phyloP scores from a whole-genome alignment of 2,329 filamentous ascomycete species.

The Esteya vermicola region DNA sequence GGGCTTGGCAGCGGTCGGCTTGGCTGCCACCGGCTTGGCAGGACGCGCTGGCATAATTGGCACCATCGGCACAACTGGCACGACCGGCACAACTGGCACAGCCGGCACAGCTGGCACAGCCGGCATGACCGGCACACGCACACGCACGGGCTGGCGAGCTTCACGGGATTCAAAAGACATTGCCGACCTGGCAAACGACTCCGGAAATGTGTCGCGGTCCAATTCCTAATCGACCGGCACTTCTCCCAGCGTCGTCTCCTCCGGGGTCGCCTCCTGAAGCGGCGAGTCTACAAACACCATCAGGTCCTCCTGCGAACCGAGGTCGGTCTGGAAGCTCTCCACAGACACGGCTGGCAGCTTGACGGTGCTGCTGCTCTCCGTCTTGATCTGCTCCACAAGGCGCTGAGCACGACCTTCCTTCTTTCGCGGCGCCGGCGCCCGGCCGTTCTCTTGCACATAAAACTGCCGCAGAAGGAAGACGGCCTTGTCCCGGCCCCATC shows the following conservation, averaged over 20 bases:
- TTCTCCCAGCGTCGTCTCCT: not conserved
- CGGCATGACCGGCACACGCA: no score
- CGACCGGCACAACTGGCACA: no score
- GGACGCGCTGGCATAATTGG: no score
- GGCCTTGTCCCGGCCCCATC: conserved; percentile 80
- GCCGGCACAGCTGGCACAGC: no score
- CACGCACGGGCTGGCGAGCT: no score
- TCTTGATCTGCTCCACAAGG: conserved; percentile 35
- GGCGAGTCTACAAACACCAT: not conserved
- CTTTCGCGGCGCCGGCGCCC: conserved; percentile 46
- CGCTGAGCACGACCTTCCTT: conserved; percentile 41
- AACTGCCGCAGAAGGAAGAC: conserved; percentile 86
- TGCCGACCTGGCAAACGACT: no score
- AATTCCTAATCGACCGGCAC: conserved; percentile 5
- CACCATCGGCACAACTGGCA: no score
- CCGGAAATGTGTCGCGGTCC: not conserved
- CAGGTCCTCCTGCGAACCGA: not conserved
- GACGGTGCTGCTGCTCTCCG: conserved; percentile 17
- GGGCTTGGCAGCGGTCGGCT: no score
- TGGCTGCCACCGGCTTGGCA: no score
- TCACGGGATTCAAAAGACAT: no score
- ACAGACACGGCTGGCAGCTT: conserved; percentile 6
- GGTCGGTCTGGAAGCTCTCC: conserved; percentile 3
- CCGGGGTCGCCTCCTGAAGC: not conserved
- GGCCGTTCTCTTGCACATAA: conserved; percentile 95